Conservation (phyloP, 345 rosid species). For the Cardamine chenopodiifolia region DNA sequence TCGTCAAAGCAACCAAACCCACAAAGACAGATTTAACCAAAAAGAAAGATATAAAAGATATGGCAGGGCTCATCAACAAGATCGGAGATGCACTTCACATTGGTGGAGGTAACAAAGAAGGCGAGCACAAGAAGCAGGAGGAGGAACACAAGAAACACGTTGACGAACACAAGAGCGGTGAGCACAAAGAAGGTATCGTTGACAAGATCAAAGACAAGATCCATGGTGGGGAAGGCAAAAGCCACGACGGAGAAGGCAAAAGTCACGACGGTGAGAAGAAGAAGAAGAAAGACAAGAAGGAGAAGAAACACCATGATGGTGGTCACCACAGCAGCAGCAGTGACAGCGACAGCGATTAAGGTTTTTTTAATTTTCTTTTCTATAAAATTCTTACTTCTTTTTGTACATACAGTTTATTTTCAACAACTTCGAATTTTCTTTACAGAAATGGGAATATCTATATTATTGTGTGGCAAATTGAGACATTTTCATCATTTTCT, state of each 20-base stretch:
- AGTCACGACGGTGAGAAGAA: conserved; percentile 41
- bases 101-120: conserved; percentile 56
- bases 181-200: conserved; percentile 55
- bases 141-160: conserved; percentile 41
- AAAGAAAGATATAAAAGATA: conserved; percentile 10
- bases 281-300: conserved; percentile 55
- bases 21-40: neutral
- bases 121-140: conserved; percentile 44
- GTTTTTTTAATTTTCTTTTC: neutral
- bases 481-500: neutral
- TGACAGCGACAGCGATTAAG: conserved; percentile 71
- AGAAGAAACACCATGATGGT: conserved; percentile 47
- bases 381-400: no score
- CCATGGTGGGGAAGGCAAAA: conserved; percentile 46
- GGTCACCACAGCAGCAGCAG: conserved; percentile 64
- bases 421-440: neutral
- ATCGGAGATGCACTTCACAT: conserved; percentile 66
- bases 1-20: conserved; percentile 14
- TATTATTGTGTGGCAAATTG: no score
- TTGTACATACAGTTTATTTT: neutral
- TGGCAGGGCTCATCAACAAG: conserved; percentile 72
- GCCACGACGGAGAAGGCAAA: conserved; percentile 27
- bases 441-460: neutral
- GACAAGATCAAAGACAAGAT: conserved; percentile 50
- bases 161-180: conserved; percentile 43